Evolutionary conservation across 1,284 basidiomycete species (phyloP).

Genomic region (Trametes polyzona): DNA sequence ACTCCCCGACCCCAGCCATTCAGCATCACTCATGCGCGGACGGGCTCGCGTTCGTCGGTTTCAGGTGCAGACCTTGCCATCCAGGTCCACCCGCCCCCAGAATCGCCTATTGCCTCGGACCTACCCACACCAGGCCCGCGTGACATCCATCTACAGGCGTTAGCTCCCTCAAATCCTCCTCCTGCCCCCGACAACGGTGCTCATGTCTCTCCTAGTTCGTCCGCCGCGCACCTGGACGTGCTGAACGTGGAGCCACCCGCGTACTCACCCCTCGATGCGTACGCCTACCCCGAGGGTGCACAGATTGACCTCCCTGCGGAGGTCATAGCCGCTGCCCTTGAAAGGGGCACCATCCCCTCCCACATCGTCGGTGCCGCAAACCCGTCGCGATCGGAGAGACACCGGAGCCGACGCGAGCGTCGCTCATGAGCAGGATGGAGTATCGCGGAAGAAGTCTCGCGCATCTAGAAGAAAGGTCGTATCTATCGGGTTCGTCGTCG

Average conservation of each 20-base stretch:
- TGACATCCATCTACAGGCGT: slow-evolving; percentile 78
- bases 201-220: slow-evolving; percentile 23
- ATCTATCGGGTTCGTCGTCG: slow-evolving; percentile 21
- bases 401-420: slow-evolving; percentile 57
- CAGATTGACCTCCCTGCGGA: slow-evolving; percentile 83
- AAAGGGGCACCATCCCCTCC: slow-evolving; percentile 63
- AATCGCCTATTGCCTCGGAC: slow-evolving; percentile 73
- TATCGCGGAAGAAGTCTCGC: not conserved
- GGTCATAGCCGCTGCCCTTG: slow-evolving; percentile 78
- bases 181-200: slow-evolving; percentile 16
- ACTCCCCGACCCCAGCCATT: slow-evolving; percentile 57
- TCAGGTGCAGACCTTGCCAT: slow-evolving; percentile 66
- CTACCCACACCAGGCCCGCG: slow-evolving; percentile 77
- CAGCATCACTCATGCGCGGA: slow-evolving; percentile 38
- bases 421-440: slow-evolving; percentile 26
- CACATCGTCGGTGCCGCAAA: slow-evolving; percentile 51
- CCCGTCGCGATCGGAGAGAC: slow-evolving; percentile 55
- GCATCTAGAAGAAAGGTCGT: slow-evolving; percentile 6
- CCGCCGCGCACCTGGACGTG: slow-evolving; percentile 22
- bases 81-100: slow-evolving; percentile 75
- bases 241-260: slow-evolving; percentile 64
- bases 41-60: slow-evolving; percentile 38
- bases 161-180: slow-evolving; percentile 45
- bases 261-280: slow-evolving; percentile 82
- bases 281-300: slow-evolving; percentile 78